Evolutionary conservation across 176 grass and related monocot species (phyloP).

Genomic region (Carex littledalei): DNA sequence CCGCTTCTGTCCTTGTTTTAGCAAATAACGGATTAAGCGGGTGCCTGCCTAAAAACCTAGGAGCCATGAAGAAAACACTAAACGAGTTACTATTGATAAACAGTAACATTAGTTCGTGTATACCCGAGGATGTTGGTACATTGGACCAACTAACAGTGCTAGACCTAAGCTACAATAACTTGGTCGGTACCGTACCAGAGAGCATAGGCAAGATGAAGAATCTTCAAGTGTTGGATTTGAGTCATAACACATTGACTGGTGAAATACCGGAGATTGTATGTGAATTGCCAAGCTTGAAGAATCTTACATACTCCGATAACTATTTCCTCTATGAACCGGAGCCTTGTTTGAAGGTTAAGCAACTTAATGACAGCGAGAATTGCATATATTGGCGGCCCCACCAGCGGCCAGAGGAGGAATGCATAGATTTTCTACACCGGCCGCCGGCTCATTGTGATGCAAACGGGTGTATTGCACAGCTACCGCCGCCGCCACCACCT

Average conservation of each 20-base stretch:
- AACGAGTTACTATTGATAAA: constrained; percentile 69
- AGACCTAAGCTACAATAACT: constrained; percentile 75
- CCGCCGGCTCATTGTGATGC: constrained; percentile 50
- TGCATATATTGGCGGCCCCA: constrained; percentile 68
- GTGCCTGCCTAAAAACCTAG: constrained; percentile 67
- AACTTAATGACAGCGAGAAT: constrained; percentile 58
- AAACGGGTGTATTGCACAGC: constrained; percentile 45
- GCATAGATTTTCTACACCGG: constrained; percentile 48
- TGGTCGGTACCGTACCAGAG: constrained; percentile 60
- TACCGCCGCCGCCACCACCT: constrained; percentile 19
- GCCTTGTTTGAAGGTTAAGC: constrained; percentile 47
- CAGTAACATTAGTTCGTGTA: constrained; percentile 84
- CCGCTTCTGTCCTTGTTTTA: constrained; percentile 71
- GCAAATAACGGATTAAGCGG: constrained; percentile 56
- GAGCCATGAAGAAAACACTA: constrained; percentile 63
- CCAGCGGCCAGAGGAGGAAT: constrained; percentile 59
- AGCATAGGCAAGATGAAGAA: constrained; percentile 49
- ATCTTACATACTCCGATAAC: constrained; percentile 88
- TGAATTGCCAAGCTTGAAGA: constrained; percentile 57
- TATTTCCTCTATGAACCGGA: constrained; percentile 75
- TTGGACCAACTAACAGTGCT: constrained; percentile 74
- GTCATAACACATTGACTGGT: constrained; percentile 63
- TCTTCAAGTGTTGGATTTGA: constrained; percentile 76
- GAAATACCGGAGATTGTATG: constrained; percentile 66
- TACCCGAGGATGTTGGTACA: constrained; percentile 66